Evolutionary conservation across 2,329 filamentous ascomycete genomes (phyloP).

Genomic region (Sarocladium kiliense): DNA sequence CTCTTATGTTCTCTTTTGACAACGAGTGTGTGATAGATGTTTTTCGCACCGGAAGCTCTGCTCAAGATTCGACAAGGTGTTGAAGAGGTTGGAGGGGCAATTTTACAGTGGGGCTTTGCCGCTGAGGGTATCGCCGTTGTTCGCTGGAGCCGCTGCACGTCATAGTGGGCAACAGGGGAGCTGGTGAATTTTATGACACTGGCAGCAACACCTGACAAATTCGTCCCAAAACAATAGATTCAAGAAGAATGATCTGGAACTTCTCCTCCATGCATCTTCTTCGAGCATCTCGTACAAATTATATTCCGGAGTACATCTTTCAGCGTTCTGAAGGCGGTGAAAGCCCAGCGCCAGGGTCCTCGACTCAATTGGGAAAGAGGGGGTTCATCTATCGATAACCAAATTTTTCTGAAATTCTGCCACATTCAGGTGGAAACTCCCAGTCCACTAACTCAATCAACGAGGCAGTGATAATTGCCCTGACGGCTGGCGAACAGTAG

Average conservation of each 20-base stretch:
- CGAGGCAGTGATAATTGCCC: slow-evolving; percentile 3
- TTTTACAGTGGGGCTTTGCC: slow-evolving; percentile 6
- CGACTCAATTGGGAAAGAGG: slow-evolving; percentile 24
- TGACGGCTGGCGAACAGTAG: not conserved
- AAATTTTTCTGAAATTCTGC: slow-evolving; percentile 17
- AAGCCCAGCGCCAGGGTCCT: slow-evolving; percentile 9
- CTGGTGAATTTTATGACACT: not conserved
- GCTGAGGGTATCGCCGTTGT: slow-evolving; percentile 6
- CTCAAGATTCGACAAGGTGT: not conserved
- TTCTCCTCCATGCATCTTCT: no score
- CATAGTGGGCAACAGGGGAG: not conserved
- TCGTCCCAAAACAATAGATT: not conserved
- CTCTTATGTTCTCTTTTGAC: not conserved
- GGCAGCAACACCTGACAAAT: not conserved
- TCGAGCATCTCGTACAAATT: not conserved
- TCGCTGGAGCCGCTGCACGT: slow-evolving; percentile 6
- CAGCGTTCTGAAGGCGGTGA: slow-evolving; percentile 25
- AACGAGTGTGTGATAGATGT: slow-evolving; percentile 8
- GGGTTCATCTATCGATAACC: slow-evolving; percentile 24
- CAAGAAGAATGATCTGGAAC: no score
- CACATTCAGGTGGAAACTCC: not conserved
- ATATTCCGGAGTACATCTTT: not conserved
- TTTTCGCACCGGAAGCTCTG: slow-evolving; percentile 10
- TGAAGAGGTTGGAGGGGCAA: slow-evolving; percentile 12
- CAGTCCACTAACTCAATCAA: slow-evolving; percentile 19